Evolutionary conservation across 805 yeast genomes (phyloP), one percentile per base, ranked within the genome.

Genomic region (Cyberlindnera misumaiensis): DNA sequence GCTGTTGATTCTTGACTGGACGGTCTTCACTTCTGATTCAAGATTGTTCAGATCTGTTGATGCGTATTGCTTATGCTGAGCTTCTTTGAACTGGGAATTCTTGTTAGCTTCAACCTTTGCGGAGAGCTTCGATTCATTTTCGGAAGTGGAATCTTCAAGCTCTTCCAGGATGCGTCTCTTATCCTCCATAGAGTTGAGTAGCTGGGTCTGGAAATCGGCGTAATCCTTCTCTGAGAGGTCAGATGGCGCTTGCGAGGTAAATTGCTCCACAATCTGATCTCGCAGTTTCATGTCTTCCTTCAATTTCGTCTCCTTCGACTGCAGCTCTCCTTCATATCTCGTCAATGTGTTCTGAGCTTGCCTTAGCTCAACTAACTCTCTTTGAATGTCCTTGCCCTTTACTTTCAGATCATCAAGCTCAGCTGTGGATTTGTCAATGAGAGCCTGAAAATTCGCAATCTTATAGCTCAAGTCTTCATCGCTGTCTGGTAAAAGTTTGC

Each of bases 241-340:
- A 15, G 22, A n/a, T 5, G 5, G 13, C 4, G 25, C 10, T 4
- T 27, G n/a, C 10, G 15, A 12, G 8, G 13, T 5, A 11, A 27
- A 9, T 34, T 34, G 22, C 12, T 14, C 16, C 17, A 34, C 6
- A 16, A 34, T n/a, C 4, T 17, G 26, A 14, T 55, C 50, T 1
- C 64, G 42, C 8, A 32, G 25, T 5, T 35, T 13, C 22, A 53
- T 24, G 8, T 58, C 42, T 8, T 42, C 44, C 11, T 58, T 48
- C 45, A 67, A 67, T 26, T 56, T 60, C 2, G 48, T 49, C 40
- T 66, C 66, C 39, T 66, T 69, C 1, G 72, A 72, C 36, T 65
- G 63, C 32, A 80, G 58, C 35, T 74, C 69, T 5, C 90, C 94
- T 44, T 75, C 77, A 35, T 62, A 50, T 25, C 75, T 60, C 1